Base-by-base conservation (phyloP, 2,329 filamentous ascomycete species). In the Fusarium decemcellulare region DNA sequence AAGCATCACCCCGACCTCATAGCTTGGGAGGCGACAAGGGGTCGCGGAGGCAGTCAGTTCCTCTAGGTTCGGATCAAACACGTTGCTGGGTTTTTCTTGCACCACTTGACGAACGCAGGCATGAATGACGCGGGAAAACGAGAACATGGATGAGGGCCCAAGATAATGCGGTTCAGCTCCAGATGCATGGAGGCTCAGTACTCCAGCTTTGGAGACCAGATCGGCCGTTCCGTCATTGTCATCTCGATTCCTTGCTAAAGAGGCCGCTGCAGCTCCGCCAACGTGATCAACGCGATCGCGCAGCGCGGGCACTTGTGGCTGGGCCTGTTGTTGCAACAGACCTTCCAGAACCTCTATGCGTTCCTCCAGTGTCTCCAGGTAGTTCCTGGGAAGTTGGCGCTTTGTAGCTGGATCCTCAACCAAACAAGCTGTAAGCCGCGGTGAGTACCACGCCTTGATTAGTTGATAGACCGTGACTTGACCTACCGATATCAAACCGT, bases 321-420 rank as follows among this genome's bases (percentile, higher is more conserved):
- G 43, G 9, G 10, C 27, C 12, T 60, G 47, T 8, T 56, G 34
- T 10, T 50, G 36, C 11, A 29, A 30, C 14, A 30, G 40, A 5
- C 16, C 34, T 16, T 78, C 75, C 8, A 78, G 68, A 40, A 62
- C 42, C 8, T 68, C 72, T 2, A 79, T 60, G 0, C 76, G 72
- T 37, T 70, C 47, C 37, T 79, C 77, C 15, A 79, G 50, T 1
- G 63, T 66, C 47, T 77, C 70, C 4, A 79, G 16, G 32, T 79
- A 79, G 55, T 78, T 77, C 4, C 77, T 70, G n/a, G 77, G 76
- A 12, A 57, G 69, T 6, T 72, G 69, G 32, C 58, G 63, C 39
- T 71, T 76, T 1, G 75, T 77, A 5, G 57, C 43, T 0, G 76
- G 75, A 57, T 79, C 75, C 55, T 77, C 74, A 1, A 74, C 61